phyloP scores from a whole-genome alignment of 805 yeast genomes.

The Metschnikowia anglica region DNA sequence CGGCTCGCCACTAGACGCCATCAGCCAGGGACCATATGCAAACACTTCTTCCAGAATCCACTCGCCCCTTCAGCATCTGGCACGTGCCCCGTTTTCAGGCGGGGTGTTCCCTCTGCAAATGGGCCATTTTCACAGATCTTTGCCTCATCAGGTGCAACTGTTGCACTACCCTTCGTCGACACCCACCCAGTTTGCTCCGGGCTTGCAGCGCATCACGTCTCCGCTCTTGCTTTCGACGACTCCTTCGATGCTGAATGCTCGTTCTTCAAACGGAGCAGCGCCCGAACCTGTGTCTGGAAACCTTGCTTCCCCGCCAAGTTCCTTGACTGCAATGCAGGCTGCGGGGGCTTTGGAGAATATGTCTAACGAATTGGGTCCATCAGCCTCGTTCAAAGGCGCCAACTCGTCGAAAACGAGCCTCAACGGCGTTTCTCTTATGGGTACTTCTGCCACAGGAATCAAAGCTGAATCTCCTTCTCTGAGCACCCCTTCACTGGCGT shows the following conservation, averaged over 20 bases:
- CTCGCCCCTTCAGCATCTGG: slow-evolving; percentile 18
- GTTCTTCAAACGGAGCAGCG: slow-evolving; percentile 22
- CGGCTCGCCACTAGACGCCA: slow-evolving; percentile 13
- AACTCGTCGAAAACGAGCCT: slow-evolving; percentile 9
- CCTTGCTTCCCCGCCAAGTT: slow-evolving; percentile 14
- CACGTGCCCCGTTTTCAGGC: slow-evolving; percentile 11
- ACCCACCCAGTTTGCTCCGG: slow-evolving; percentile 69
- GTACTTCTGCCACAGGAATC: slow-evolving; percentile 10
- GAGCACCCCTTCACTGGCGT: slow-evolving; percentile 41
- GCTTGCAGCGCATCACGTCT: slow-evolving; percentile 60
- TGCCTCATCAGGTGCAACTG: slow-evolving; percentile 45
- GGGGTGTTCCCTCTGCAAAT: slow-evolving; percentile 16
- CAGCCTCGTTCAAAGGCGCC: slow-evolving; percentile 39
- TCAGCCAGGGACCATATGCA: neutral
- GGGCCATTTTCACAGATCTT: slow-evolving; percentile 24
- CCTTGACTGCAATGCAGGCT: slow-evolving; percentile 33
- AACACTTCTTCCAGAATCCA: slow-evolving; percentile 10
- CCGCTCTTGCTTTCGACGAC: slow-evolving; percentile 59
- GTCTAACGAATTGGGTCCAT: slow-evolving; percentile 45
- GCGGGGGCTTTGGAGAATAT: slow-evolving; percentile 47
- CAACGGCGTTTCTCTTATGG: slow-evolving; percentile 37
- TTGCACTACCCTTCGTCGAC: slow-evolving; percentile 66
- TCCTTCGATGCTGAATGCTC: slow-evolving; percentile 42
- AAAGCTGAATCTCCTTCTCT: slow-evolving; percentile 18
- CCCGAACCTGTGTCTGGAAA: slow-evolving; percentile 8